Evolutionary conservation across 2,329 filamentous ascomycete genomes (phyloP), one percentile per base, ranked within the genome.

Genomic region (Blastomyces parvus): DNA sequence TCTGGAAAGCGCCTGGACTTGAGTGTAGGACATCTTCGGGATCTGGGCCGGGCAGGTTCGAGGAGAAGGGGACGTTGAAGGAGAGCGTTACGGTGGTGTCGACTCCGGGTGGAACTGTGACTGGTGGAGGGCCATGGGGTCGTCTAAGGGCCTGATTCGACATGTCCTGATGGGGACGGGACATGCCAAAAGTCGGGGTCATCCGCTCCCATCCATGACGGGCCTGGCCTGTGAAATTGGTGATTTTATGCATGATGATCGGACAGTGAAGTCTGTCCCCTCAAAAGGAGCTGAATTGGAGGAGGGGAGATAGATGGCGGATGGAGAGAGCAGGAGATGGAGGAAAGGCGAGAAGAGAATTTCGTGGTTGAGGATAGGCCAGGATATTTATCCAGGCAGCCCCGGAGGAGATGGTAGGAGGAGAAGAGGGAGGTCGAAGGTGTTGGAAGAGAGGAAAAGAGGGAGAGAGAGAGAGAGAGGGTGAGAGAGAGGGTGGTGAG

Each of bases 41-140:
- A 72, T 97, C 91, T 67, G 94, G 94, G 42, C 94, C 94, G 66
- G 90, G 85, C 66, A 99, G 86, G 71, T 93, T 93, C 67, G 90
- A 96, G 69, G 91, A 88, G 78, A 97, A 97, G 65, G 94, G 94
- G 59, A 99, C 89, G 74, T 97, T 97, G 86, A 99, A 97, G 68
- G 91, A 93, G 75, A 96, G 88, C 77, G 95, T 91, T 77, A 97
- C 90, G 68, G 86, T 86, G 61, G 93, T 89, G 73, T 88, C 83
- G 66, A 87, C 82, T 67, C 88, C 86, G 64, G 88, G 85, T 68
- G 88, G 86, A 70, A 86, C 82, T 70, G 86, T 82, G 61, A 72
- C 79, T 25, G 79, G 80, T 42, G 75, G 74, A 64, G 74, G 74
- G 66, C 84, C 74, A 55, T 72, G 73, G 73, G 82, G 74, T 67